Evolutionary conservation across 495 filamentous ascomycete species (phyloP).

Genomic region (Amphirosellinia nigrospora): DNA sequence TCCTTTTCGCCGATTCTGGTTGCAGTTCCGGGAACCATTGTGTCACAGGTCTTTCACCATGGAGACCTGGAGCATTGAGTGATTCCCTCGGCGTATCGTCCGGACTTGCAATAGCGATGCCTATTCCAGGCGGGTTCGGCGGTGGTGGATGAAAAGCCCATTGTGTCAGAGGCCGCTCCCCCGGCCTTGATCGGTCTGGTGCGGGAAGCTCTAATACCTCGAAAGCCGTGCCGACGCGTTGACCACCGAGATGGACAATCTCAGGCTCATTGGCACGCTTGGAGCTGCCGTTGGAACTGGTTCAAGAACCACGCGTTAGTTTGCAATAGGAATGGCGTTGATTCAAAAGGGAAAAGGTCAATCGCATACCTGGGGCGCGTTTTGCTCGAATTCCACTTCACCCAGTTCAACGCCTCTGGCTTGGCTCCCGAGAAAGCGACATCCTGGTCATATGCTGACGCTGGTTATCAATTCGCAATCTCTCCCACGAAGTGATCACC

Average conservation of each 20-base stretch:
- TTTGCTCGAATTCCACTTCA: slow-evolving; percentile 24
- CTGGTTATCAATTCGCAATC: neutral
- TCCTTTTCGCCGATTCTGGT: neutral
- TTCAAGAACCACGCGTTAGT: slow-evolving; percentile 17
- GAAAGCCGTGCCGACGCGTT: slow-evolving; percentile 32
- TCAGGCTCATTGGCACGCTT: slow-evolving; percentile 23
- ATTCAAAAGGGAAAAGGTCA: neutral
- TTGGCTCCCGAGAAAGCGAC: slow-evolving; percentile 24
- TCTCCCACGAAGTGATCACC: neutral
- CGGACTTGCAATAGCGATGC: slow-evolving; percentile 9
- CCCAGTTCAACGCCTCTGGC: slow-evolving; percentile 23
- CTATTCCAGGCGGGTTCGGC: slow-evolving; percentile 17
- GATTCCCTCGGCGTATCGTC: neutral
- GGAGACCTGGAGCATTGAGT: neutral
- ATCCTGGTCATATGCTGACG: slow-evolving; percentile 1
- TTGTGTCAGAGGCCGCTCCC: slow-evolving; percentile 39
- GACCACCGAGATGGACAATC: slow-evolving; percentile 45
- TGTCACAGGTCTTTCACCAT: slow-evolving; percentile 23
- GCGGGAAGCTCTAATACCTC: slow-evolving; percentile 13
- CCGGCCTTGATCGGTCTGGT: slow-evolving; percentile 28
- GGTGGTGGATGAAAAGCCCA: slow-evolving; percentile 30
- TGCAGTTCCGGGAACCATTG: slow-evolving; percentile 24
- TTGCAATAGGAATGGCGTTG: neutral
- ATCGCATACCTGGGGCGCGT: slow-evolving; percentile 16
- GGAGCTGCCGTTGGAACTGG: slow-evolving; percentile 19